Percentiles rank a stretch among this genome's conserved stretches.
These are phyloP conservation scores for Zygoascus flipseniorum DNA, from an alignment of 805 yeast species.

Conservation along the genomic window DNA sequence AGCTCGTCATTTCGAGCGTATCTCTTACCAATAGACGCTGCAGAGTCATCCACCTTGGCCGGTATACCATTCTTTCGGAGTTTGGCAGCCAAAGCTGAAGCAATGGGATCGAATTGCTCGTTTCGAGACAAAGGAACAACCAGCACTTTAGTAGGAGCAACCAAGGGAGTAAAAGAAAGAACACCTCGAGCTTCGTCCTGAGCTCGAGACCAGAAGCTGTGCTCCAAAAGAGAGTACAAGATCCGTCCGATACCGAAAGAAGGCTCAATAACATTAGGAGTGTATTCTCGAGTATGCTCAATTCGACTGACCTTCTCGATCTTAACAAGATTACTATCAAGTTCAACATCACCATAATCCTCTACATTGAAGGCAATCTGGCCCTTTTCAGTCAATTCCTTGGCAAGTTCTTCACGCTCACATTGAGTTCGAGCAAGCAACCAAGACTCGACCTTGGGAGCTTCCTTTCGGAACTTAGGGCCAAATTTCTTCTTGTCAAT, in stretches of 20 bases:
- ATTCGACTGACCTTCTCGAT: constrained; percentile 72
- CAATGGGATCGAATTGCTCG: constrained; percentile 67
- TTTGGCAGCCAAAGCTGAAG: constrained; percentile 56
- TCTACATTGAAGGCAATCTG: constrained; percentile 60
- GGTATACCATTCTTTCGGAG: constrained; percentile 80
- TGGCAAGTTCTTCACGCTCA: constrained; percentile 69
- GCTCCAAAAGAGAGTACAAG: constrained; percentile 87
- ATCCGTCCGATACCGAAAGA: constrained; percentile 99
- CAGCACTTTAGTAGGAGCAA: constrained; percentile 96
- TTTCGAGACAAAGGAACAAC: constrained; percentile 89
- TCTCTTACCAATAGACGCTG: constrained; percentile 96
- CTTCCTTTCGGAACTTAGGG: constrained; percentile 95
- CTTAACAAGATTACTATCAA: constrained; percentile 61
- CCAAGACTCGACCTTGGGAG: constrained; percentile 83
- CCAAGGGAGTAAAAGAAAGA: constrained; percentile 85
- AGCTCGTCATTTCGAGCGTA: constrained; percentile 97
- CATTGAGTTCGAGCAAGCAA: constrained; percentile 68
- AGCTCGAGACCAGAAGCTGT: constrained; percentile 89
- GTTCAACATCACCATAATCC: constrained; percentile 57
- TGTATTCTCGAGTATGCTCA: constrained; percentile 89
- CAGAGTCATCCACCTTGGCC: constrained; percentile 92
- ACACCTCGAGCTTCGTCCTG: constrained; percentile 85
- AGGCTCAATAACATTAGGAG: constrained; percentile 97
- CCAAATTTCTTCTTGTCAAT: constrained; percentile 94
- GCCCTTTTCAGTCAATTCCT: constrained; percentile 54